A percentile compares a stretch with the other conserved stretches of the same genome.
phyloP scores from a whole-genome alignment of 1,139 yeast species.

The Diutina catenulata region DNA sequence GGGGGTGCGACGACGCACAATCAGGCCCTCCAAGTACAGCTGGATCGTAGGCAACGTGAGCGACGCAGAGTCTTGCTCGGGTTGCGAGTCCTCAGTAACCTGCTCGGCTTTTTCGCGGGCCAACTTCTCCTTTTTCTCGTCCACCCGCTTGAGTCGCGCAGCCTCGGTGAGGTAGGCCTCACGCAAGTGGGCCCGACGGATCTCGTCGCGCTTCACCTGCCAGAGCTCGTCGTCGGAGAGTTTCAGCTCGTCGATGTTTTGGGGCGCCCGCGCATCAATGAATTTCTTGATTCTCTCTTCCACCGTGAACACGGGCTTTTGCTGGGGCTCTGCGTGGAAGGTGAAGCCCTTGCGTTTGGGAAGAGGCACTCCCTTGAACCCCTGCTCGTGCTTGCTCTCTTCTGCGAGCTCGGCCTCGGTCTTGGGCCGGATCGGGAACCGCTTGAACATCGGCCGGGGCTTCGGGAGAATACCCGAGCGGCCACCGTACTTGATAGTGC shows the following conservation, averaged over 20 bases:
- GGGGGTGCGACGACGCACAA: conserved; percentile 59
- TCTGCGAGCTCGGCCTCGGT: conserved; percentile 21
- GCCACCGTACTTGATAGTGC: conserved; percentile 42
- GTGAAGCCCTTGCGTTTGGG: conserved; percentile 49
- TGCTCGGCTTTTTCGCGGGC: neutral
- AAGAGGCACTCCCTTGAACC: conserved; percentile 63
- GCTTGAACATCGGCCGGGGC: conserved; percentile 59
- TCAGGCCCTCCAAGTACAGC: conserved; percentile 50
- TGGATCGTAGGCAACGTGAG: conserved; percentile 78
- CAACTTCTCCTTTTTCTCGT: neutral
- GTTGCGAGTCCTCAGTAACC: conserved; percentile 9
- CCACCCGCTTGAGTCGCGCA: conserved; percentile 8
- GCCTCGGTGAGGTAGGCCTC: conserved; percentile 41
- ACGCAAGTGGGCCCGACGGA: conserved; percentile 61
- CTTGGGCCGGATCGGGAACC: conserved; percentile 45
- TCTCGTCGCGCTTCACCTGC: conserved; percentile 45
- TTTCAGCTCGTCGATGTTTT: conserved; percentile 21
- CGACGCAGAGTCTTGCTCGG: conserved; percentile 33
- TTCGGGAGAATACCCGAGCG: conserved; percentile 78
- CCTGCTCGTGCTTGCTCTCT: conserved; percentile 40
- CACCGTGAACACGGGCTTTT: conserved; percentile 45
- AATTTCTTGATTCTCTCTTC: conserved; percentile 43
- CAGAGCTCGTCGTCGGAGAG: conserved; percentile 40
- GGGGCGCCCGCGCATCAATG: conserved; percentile 26
- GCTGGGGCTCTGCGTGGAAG: conserved; percentile 29